Evolutionary conservation across 2,329 filamentous ascomycete species (phyloP).

Genomic region (Monilinia laxa): DNA sequence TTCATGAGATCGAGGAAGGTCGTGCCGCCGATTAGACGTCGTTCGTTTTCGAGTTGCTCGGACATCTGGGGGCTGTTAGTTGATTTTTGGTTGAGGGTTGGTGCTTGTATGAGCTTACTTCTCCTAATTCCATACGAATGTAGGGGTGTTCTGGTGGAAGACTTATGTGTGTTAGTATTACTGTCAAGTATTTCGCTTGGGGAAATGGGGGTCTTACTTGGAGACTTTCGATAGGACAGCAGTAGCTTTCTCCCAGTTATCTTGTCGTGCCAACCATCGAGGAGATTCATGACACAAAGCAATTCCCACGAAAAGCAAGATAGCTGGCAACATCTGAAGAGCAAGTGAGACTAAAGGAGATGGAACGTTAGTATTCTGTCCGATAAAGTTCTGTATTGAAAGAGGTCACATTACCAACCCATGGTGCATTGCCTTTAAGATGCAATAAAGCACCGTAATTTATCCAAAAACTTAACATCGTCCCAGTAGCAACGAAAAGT

Average conservation of each 20-base stretch:
- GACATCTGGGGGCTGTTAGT: conserved; percentile 40
- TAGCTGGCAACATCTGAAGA: conserved; percentile 63
- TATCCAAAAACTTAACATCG: conserved; percentile 46
- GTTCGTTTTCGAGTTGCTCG: conserved; percentile 50
- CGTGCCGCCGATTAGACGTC: conserved; percentile 49
- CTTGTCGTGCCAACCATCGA: conserved; percentile 65
- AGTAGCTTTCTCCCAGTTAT: conserved; percentile 65
- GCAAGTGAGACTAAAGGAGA: conserved; percentile 63
- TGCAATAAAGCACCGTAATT: conserved; percentile 43
- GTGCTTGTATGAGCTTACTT: conserved; percentile 43
- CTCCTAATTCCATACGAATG: conserved; percentile 50
- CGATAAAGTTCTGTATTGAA: too few species aligned
- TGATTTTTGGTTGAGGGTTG: neutral
- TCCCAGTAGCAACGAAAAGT: conserved; percentile 45
- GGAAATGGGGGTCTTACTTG: conserved; percentile 31
- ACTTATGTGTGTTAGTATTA: conserved; percentile 47
- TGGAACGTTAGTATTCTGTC: neutral
- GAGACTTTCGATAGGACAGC: conserved; percentile 53
- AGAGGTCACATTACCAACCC: conserved; percentile 8
- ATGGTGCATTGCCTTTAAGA: conserved; percentile 18
- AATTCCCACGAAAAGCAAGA: conserved; percentile 61
- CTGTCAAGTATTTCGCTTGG: neutral
- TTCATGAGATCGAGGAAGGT: conserved; percentile 52
- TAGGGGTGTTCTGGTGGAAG: conserved; percentile 56
- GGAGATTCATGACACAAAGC: conserved; percentile 60